Conservation (phyloP, 257 asterid species). For the Anisodus tanguticus region DNA sequence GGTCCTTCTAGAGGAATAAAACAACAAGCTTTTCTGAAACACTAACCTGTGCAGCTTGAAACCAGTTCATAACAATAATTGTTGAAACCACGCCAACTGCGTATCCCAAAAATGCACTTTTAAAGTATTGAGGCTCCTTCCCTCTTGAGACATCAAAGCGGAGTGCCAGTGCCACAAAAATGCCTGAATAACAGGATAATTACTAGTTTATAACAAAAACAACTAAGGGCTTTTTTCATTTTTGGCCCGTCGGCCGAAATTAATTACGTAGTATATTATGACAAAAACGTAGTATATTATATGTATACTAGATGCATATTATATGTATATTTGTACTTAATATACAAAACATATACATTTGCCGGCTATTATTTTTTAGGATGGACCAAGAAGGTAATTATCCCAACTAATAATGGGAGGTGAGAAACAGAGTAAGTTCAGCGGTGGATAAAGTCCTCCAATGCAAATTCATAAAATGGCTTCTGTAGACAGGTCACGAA, state of each 20-base stretch:
- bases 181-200: slow-evolving; percentile 55
- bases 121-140: slow-evolving; percentile 74
- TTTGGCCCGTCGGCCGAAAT: too few species aligned
- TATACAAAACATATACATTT: too few species aligned
- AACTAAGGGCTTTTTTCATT: too few species aligned
- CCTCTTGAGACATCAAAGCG: slow-evolving; percentile 95
- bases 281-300: too few species aligned
- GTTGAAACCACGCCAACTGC: slow-evolving; percentile 70
- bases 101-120: slow-evolving; percentile 90
- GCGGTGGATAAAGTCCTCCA: not conserved
- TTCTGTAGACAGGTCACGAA: not conserved
- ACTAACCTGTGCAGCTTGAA: slow-evolving; percentile 96
- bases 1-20: not conserved
- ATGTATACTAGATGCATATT: too few species aligned
- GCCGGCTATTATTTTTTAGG: too few species aligned
- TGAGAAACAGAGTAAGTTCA: not conserved
- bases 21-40: not conserved
- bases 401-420: not conserved
- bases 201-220: slow-evolving; percentile 7
- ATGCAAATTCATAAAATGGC: not conserved
- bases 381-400: too few species aligned
- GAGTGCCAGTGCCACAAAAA: slow-evolving; percentile 93
- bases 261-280: too few species aligned
- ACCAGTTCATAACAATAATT: slow-evolving; percentile 95
- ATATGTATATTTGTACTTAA: too few species aligned